Conservation (phyloP, 768 basidiomycete genomes). For the Lactarius akahatsu region DNA sequence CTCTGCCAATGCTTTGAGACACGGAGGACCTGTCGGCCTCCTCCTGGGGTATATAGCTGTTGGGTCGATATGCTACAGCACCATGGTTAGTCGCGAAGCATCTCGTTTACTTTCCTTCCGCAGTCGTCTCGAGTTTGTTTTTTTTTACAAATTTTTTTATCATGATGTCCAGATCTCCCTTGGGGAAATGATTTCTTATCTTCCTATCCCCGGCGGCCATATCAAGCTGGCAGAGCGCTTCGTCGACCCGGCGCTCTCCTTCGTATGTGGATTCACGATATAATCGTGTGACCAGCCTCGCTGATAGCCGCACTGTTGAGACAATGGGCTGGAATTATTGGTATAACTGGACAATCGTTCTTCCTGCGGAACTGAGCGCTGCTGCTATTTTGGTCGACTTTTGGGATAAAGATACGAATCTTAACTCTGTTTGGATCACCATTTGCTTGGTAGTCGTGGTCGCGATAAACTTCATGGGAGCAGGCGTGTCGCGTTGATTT, state of each 20-base stretch:
- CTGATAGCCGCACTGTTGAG: conserved; percentile 4
- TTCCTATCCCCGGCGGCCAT: conserved; percentile 78
- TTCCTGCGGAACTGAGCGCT: conserved; percentile 73
- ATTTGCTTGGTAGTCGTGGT: conserved; percentile 76
- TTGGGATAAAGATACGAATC: conserved; percentile 58
- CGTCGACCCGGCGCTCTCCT: conserved; percentile 72
- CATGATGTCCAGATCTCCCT: conserved; percentile 52
- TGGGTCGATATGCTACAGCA: conserved; percentile 66
- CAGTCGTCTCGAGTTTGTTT: background rate
- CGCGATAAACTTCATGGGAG: conserved; percentile 22
- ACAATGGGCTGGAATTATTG: conserved; percentile 54
- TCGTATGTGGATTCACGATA: conserved; percentile 24
- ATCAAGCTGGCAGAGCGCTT: conserved; percentile 82
- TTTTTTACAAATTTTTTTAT: background rate
- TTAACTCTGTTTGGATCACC: conserved; percentile 75
- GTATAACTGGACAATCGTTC: conserved; percentile 62
- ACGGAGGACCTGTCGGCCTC: conserved; percentile 74
- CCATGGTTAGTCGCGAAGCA: conserved; percentile 52
- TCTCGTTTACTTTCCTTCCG: background rate
- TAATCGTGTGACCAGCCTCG: background rate
- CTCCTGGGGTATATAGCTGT: conserved; percentile 67
- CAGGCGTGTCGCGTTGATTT: conserved; percentile 10
- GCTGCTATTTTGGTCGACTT: conserved; percentile 75
- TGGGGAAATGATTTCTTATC: conserved; percentile 73
- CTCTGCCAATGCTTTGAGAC: conserved; percentile 48